Evolutionary conservation across 2,329 filamentous ascomycete genomes (phyloP), one percentile per base, ranked within the genome.

Genomic region (Penicillium paneum): DNA sequence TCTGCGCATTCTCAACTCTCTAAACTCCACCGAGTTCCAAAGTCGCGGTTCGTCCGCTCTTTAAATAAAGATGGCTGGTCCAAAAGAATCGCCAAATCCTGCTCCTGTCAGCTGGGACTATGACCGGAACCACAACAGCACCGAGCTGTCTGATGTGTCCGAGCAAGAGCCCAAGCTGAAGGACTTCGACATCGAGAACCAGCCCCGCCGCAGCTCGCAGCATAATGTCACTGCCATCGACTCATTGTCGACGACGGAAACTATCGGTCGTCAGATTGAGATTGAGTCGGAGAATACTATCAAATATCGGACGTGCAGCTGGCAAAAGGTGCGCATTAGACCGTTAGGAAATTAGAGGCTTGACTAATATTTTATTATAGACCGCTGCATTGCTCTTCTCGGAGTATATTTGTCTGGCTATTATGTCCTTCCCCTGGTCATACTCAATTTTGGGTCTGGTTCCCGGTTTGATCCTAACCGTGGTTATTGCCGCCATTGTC

Each of bases 351-450:
- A 28, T 49, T 35, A 24, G 10, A 17, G 17, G 10, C n/a, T 50
- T 40, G 40, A 49, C 41, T 53, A 19, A 58, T 48, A 3, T 8
- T 24, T 7, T n/a, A 55, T 31, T 51, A 51, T 65, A 88, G 88
- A 96, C 92, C 49, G 91, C 92, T 0, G 91, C 88, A 1, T 73
- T 96, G 63, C 84, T 97, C 48, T 96, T 97, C 75, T 94, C 90
- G 47, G 92, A 97, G 78, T 97, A 97, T 72, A 97, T 97, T 56
- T 96, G 91, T 71, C 77, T 97, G 74, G 83, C 83, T 21, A 96
- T 96, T 69, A 96, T 97, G 91, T 95, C 90, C 47, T 97, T 97
- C 64, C 92, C 92, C 0, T 96, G 89, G 82, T 96, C 91, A 0
- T 97, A 97, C 74, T 90, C 90, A 40, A 78, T 93, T 28, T 82